Percentiles rank a stretch among this genome's conserved stretches.
Conservation (phyloP, 192 early-diverging fungal species). For the Bifiguratus adelaidae region DNA sequence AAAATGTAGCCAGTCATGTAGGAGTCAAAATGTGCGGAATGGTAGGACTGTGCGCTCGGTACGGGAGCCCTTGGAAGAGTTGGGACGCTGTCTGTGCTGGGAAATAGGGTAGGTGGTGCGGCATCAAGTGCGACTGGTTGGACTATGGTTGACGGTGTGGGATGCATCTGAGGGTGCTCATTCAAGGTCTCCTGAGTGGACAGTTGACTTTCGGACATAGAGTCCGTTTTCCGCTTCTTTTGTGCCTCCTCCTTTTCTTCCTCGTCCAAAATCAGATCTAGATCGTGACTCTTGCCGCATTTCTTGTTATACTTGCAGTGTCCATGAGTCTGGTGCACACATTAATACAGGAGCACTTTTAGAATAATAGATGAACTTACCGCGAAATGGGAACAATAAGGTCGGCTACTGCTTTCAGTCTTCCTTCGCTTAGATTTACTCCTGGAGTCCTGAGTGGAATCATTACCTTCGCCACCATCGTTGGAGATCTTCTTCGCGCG, state of each 20-base stretch:
- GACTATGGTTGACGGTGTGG: too few species aligned
- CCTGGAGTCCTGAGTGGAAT: neutral
- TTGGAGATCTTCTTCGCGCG: neutral
- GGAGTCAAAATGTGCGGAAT: slow-evolving; percentile 90
- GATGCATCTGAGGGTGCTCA: too few species aligned
- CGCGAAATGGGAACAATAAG: neutral
- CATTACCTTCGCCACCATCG: neutral
- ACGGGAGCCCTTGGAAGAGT: neutral
- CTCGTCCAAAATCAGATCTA: slow-evolving; percentile 81
- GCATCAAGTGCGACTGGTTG: too few species aligned
- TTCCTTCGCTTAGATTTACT: too few species aligned
- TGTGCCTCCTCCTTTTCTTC: slow-evolving; percentile 7
- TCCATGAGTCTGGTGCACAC: slow-evolving; percentile 51
- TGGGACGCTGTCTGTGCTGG: too few species aligned
- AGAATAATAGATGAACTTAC: too few species aligned
- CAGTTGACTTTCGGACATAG: too few species aligned
- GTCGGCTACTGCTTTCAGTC: neutral
- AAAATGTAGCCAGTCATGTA: slow-evolving; percentile 95
- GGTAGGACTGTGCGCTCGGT: slow-evolving; percentile 45
- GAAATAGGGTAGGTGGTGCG: too few species aligned
- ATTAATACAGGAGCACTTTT: too few species aligned
- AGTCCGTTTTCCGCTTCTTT: slow-evolving; percentile 1
- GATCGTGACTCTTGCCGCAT: slow-evolving; percentile 72
- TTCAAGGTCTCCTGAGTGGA: too few species aligned
- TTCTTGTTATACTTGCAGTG: slow-evolving; percentile 56